Conservation (phyloP, 352 stramenopile species). For the Phytophthora quininea region DNA sequence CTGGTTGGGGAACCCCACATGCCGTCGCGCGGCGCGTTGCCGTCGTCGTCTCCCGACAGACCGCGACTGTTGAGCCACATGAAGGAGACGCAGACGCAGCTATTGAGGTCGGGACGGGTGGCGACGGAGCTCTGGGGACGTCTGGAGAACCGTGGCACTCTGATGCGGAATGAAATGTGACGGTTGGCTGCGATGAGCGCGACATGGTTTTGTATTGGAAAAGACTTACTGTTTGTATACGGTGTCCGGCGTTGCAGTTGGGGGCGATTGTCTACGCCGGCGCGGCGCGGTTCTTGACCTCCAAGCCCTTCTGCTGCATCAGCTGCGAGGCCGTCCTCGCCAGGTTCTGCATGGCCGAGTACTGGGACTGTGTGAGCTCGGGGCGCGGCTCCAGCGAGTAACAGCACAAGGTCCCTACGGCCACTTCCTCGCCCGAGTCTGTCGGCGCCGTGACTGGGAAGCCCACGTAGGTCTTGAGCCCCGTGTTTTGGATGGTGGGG, state of each 20-base stretch:
- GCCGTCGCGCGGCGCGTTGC: slow-evolving; percentile 17
- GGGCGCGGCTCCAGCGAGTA: slow-evolving; percentile 16
- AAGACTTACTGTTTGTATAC: too few species aligned
- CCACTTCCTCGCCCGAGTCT: slow-evolving; percentile 1
- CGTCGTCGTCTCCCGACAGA: slow-evolving; percentile 33
- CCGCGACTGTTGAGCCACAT: slow-evolving; percentile 48
- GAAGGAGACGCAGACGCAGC: slow-evolving; percentile 14
- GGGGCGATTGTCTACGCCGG: not conserved
- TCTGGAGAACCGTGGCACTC: not conserved
- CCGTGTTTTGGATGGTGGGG: slow-evolving; percentile 5
- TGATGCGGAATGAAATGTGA: too few species aligned
- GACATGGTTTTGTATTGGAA: too few species aligned
- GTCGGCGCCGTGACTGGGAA: slow-evolving; percentile 23
- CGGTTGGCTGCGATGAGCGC: too few species aligned
- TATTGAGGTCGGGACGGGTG: not conserved
- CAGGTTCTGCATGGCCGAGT: slow-evolving; percentile 21
- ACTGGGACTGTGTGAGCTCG: slow-evolving; percentile 35
- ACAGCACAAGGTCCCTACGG: slow-evolving; percentile 40
- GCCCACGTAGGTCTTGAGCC: slow-evolving; percentile 17
- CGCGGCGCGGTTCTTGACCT: not conserved
- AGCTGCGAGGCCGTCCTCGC: slow-evolving; percentile 26
- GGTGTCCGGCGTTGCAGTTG: too few species aligned
- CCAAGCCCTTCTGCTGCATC: slow-evolving; percentile 14
- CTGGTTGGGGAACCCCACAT: slow-evolving; percentile 34
- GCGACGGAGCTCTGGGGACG: not conserved